A percentile compares a stretch with the other conserved stretches of the same genome.
Conservation (phyloP, 139 green algal genomes). For the Zygnema cylindricum region DNA sequence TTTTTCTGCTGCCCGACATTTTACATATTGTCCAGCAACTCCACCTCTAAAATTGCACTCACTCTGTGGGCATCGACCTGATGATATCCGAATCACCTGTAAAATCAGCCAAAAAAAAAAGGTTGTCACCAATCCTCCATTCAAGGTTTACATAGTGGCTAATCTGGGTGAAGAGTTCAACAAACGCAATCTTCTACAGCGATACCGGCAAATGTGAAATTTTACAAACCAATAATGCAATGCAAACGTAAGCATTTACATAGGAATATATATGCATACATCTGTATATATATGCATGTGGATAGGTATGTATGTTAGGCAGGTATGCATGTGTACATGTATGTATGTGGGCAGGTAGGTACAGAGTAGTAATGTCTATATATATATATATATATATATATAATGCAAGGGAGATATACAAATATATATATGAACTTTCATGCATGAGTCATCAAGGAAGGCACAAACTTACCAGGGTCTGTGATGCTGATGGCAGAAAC, state of each 20-base stretch:
- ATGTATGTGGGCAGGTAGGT: too few relatives aligned
- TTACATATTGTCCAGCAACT: not conserved
- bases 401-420: slow-evolving; percentile 9
- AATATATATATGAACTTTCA: not conserved
- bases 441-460: not conserved
- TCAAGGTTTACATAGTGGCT: not conserved
- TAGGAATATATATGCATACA: not conserved
- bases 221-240: not conserved
- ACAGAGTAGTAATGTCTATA: too few relatives aligned
- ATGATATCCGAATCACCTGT: slow-evolving; percentile 60
- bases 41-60: not conserved
- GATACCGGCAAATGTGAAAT: not conserved
- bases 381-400: slow-evolving; percentile 27
- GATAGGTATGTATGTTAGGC: too few relatives aligned
- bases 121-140: not conserved
- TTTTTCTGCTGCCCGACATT: not conserved
- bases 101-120: slow-evolving; percentile 10
- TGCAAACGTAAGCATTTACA: not conserved
- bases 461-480: slow-evolving; percentile 79
- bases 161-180: slow-evolving; percentile 17
- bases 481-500: slow-evolving; percentile 94
- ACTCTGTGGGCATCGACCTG: slow-evolving; percentile 46
- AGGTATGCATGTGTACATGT: too few relatives aligned
- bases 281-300: too few relatives aligned
- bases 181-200: slow-evolving; percentile 9